Evolutionary conservation across 73 alveolate genomes (phyloP).

Genomic region (Paramecium biaurelia): DNA sequence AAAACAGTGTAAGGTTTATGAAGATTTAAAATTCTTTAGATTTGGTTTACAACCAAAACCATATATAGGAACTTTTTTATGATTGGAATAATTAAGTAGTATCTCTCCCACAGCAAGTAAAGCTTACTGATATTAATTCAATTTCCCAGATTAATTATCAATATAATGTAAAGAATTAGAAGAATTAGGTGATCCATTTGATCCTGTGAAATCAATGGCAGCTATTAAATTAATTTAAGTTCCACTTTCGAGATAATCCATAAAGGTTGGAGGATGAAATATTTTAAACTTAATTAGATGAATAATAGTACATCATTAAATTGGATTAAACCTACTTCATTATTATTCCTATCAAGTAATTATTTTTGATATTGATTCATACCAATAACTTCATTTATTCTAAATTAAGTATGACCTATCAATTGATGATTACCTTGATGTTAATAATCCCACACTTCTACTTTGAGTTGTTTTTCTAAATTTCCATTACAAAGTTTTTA

Average conservation of each 20-base stretch:
- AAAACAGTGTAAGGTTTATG: slow-evolving; percentile 71
- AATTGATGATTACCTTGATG: slow-evolving; percentile 63
- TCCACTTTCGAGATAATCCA: slow-evolving; percentile 83
- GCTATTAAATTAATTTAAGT: slow-evolving; percentile 78
- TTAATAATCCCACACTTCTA: slow-evolving; percentile 73
- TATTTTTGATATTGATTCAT: neutral
- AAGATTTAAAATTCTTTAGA: slow-evolving; percentile 48
- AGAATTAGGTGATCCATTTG: slow-evolving; percentile 70
- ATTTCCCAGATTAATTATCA: slow-evolving; percentile 43
- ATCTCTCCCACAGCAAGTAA: slow-evolving; percentile 76
- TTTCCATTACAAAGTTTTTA: slow-evolving; percentile 80
- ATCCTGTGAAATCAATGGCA: slow-evolving; percentile 85
- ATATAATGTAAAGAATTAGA: slow-evolving; percentile 74
- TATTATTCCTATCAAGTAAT: neutral
- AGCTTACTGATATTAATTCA: slow-evolving; percentile 79
- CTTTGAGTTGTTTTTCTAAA: slow-evolving; percentile 58
- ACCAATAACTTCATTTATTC: slow-evolving; percentile 40
- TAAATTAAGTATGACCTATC: slow-evolving; percentile 65
- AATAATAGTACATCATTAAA: neutral
- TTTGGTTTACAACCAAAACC: slow-evolving; percentile 84
- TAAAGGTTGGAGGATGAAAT: slow-evolving; percentile 59
- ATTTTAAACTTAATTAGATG: slow-evolving; percentile 50
- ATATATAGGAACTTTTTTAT: slow-evolving; percentile 77
- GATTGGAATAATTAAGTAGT: slow-evolving; percentile 80
- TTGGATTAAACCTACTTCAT: neutral